These are phyloP conservation scores for Fusarium dlaminii DNA, from an alignment of 2,329 filamentous ascomycete species.

Conservation along the genomic window DNA sequence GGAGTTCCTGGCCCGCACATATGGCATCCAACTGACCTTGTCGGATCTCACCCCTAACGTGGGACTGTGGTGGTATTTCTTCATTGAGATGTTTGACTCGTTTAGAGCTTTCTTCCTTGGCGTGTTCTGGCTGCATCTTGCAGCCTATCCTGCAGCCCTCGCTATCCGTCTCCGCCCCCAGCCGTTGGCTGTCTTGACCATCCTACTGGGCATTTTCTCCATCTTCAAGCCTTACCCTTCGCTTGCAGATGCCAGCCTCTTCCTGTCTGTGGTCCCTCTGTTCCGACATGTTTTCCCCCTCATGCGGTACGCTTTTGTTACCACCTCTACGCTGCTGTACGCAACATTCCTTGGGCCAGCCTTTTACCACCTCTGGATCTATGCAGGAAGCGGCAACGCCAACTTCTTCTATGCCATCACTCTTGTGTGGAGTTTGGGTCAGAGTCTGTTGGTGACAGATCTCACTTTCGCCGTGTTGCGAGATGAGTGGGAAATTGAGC, in stretches of 20 bases:
- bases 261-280: constrained; percentile 82
- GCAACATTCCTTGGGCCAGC: constrained; percentile 89
- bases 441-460: constrained; percentile 88
- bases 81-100: constrained; percentile 99
- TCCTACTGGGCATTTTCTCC: constrained; percentile 88
- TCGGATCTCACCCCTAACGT: constrained; percentile 95
- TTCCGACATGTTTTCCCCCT: constrained; percentile 93
- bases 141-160: constrained; percentile 87
- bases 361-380: constrained; percentile 98
- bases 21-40: constrained; percentile 90
- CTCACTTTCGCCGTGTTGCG: constrained; percentile 86
- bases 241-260: constrained; percentile 88
- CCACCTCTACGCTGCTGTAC: constrained; percentile 84
- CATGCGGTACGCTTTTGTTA: constrained; percentile 93
- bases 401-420: constrained; percentile 99
- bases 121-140: constrained; percentile 96
- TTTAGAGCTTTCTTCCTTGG: constrained; percentile 97
- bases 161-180: constrained; percentile 85
- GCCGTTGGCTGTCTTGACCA: constrained; percentile 84
- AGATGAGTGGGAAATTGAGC: constrained; percentile 93
- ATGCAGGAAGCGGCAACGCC: constrained; percentile 95
- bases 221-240: constrained; percentile 98
- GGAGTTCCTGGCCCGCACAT: constrained; percentile 89
- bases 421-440: constrained; percentile 93
- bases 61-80: constrained; percentile 99